phyloP scores from a whole-genome alignment of 495 filamentous ascomycete genomes.

The Xylaria venustula region DNA sequence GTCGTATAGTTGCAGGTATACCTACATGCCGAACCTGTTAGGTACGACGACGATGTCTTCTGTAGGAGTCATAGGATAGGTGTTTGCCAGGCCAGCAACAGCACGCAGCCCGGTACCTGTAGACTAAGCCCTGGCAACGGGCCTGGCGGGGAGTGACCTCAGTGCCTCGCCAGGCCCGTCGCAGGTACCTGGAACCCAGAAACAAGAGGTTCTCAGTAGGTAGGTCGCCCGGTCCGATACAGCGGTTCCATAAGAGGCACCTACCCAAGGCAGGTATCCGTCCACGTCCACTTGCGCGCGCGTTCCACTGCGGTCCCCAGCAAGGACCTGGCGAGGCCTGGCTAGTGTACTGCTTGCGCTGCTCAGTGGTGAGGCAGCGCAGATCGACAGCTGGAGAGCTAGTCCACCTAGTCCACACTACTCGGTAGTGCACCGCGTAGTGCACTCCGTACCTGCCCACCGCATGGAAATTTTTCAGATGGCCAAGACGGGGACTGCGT shows the following conservation, averaged over 20 bases:
- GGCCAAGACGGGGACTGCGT: background rate
- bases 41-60: too few relatives aligned
- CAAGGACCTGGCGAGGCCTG: background rate
- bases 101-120: background rate
- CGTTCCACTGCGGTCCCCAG: background rate
- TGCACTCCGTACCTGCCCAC: background rate
- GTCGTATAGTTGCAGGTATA: too few relatives aligned
- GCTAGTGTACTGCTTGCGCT: background rate
- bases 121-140: conserved; percentile 1
- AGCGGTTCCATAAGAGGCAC: conserved; percentile 4
- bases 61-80: too few relatives aligned
- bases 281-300: background rate
- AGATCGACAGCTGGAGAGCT: background rate
- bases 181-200: background rate
- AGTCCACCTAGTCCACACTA: background rate
- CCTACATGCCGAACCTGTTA: too few relatives aligned
- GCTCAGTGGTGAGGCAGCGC: background rate
- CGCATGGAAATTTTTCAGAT: background rate
- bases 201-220: conserved; percentile 1
- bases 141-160: background rate
- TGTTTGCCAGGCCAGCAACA: background rate
- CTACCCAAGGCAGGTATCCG: background rate
- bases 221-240: background rate
- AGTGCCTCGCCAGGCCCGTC: background rate
- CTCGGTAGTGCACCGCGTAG: background rate